Evolutionary conservation across 176 grass and related monocot species (phyloP), one percentile per base, ranked within the genome.

Genomic region (Coix lacrymajobi): DNA sequence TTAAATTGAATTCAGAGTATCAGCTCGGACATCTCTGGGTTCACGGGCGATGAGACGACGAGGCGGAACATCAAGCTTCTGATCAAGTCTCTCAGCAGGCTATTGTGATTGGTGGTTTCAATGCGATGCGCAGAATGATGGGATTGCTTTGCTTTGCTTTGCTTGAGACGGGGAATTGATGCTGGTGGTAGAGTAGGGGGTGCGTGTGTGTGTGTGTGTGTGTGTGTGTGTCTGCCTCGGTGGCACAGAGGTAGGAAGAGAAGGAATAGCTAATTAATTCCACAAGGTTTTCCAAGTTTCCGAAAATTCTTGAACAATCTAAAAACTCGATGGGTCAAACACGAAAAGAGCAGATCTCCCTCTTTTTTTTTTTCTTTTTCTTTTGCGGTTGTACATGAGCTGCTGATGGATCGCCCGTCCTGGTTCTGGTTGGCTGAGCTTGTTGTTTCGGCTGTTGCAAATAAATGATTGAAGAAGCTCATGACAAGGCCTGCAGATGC

Each of bases 21-120:
- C 54, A 99, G 93, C 83, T 99, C 96, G 12, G 96, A 99, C 57
- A 87, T 99, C 62, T 99, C 96, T 61, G 87, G 85, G 39, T 99
- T 99, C 81, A 99, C 96, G 0, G 87, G 96, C 16, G 96, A 99
- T 31, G 96, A 99, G 74, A 84, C 71, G 3, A 94, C 96, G 32
- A 90, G 87, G 41, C 86, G 29, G 80, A 96, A 96, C 78, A 82
- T 96, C 54, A 99, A 99, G 43, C 77, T 94, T 85, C 85, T 99
- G 56, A 96, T 99, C 69, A 96, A 94, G 80, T 99, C 96, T 56
- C 93, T 99, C 8, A 94, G 96, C 88, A 92, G 93, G 84, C 85
- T 99, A 28, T 85, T 99, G 85, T 99, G 86, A 91, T 75, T 40
- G 49, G 25, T 29, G 44, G 44, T 39, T 24, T n/a, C 20, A 56